Base-by-base conservation (phyloP, 164 flowering plant genomes). In the Nymphaea colorata region DNA sequence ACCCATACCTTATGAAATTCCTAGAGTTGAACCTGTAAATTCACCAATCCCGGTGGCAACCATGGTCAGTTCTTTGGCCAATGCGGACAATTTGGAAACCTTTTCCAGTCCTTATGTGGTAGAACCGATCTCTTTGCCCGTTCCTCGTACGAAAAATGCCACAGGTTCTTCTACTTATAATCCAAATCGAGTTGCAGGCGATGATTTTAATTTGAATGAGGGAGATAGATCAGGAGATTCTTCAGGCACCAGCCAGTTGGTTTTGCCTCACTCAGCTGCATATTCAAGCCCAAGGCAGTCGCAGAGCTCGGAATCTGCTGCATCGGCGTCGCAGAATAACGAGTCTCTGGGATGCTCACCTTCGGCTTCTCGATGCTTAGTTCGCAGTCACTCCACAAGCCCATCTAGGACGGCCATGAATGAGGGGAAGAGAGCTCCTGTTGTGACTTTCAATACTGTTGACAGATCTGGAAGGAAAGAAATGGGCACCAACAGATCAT, bases 241-340 rank as follows among this genome's bases (percentile, higher is more conserved):
- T 17, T 8, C 17, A 8, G 10, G 41, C 42, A 17, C 64, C 3
- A 61, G 42, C 3, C 41, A 61, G 11, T 11, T 61, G 64, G 64
- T 10, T 61, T 61, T 41, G 3, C 64, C 64, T 17, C 64, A 12
- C 42, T 61, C 64, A 17, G 64, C 10, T 17, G 64, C 41, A 17
- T 61, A 17, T 17, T 41, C 42, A 64, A 90, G 93, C 72, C 83
- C 87, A 4, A 79, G 96, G 79, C 71, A 68, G 43, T 86, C 96
- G 0, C 83, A 68, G 15, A 90, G 94, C 70, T 85, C 94, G 0
- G 94, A 86, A 69, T 93, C 94, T 3, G 96, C 78, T 7, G 93
- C 87, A 14, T 93, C 98, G 25, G 97, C 36, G 36, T 25, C 36
- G 36, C 0, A 25, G 36, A 25, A 25, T 25, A 25, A 25, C 36